A percentile compares a stretch with the other conserved stretches of the same genome.
These are phyloP conservation scores for Euphorbia pulcherrima DNA, from an alignment of 345 rosid genomes.

Conservation along the genomic window DNA sequence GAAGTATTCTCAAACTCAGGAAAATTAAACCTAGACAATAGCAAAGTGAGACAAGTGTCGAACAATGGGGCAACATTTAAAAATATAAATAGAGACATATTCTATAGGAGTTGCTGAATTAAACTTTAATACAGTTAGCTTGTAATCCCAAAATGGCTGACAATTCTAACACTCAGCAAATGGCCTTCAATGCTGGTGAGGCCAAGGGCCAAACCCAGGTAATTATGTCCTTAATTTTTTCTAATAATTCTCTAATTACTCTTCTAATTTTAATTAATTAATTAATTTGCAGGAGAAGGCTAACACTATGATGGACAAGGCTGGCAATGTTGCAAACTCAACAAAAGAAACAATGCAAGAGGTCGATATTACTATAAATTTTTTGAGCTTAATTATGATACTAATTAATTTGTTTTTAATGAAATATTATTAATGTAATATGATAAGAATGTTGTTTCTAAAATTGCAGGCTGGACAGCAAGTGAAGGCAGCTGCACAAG, in stretches of 20 bases:
- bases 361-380: slow-evolving; percentile 38
- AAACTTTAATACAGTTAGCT: too few relatives aligned
- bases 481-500: slow-evolving; percentile 51
- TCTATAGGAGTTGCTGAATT: too few relatives aligned
- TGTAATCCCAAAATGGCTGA: slow-evolving; percentile 14
- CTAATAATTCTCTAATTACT: not conserved
- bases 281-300: slow-evolving; percentile 66
- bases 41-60: not conserved
- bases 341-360: slow-evolving; percentile 52
- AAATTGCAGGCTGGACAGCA: slow-evolving; percentile 52
- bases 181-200: slow-evolving; percentile 47
- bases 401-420: too few relatives aligned
- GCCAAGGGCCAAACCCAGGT: slow-evolving; percentile 58
- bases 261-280: too few relatives aligned
- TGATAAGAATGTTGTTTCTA: not conserved
- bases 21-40: not conserved
- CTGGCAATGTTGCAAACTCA: slow-evolving; percentile 56
- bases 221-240: not conserved
- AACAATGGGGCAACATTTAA: not conserved
- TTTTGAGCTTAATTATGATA: too few relatives aligned
- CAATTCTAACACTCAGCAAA: slow-evolving; percentile 25
- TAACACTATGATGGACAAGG: slow-evolving; percentile 49
- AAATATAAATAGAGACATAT: slow-evolving; percentile 15
- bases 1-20: too few relatives aligned
- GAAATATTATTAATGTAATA: too few relatives aligned